phyloP scores from a whole-genome alignment of 2,329 filamentous ascomycete genomes.

The Fusarium lyarnte region DNA sequence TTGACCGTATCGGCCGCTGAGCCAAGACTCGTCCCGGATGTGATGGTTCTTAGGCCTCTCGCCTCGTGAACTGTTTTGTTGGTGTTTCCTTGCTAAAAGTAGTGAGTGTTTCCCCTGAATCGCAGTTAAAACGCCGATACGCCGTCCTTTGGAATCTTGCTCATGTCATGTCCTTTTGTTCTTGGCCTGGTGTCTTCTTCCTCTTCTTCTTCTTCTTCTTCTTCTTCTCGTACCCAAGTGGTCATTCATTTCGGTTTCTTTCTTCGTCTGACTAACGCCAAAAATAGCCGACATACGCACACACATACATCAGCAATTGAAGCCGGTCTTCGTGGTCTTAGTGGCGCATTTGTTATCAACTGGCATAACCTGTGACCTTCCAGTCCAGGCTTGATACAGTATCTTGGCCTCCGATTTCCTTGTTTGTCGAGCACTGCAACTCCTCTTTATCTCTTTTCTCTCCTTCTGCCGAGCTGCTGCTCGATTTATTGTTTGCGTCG shows the following conservation, averaged over 20 bases:
- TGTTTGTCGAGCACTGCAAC: not conserved
- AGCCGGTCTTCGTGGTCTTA: conserved; percentile 39
- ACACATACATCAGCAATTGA: conserved; percentile 23
- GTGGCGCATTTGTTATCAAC: conserved; percentile 30
- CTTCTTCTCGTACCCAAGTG: conserved; percentile 26
- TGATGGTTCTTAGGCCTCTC: conserved; percentile 12
- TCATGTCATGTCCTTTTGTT: conserved; percentile 30
- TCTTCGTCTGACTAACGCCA: conserved; percentile 20
- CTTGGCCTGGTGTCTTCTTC: conserved; percentile 14
- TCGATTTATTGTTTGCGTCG: conserved; percentile 7
- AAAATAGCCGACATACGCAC: conserved; percentile 17
- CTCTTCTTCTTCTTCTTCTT: not conserved
- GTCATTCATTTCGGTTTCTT: conserved; percentile 27
- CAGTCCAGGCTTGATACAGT: conserved; percentile 1
- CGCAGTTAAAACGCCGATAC: conserved; percentile 31
- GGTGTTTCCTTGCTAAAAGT: conserved; percentile 20
- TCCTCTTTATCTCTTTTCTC: not conserved
- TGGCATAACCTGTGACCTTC: conserved; percentile 27
- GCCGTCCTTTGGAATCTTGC: conserved; percentile 14
- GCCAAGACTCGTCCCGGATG: conserved; percentile 32
- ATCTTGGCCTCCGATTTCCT: conserved; percentile 15
- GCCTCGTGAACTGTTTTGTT: conserved; percentile 7
- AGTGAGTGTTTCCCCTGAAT: conserved; percentile 32
- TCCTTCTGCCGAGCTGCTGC: conserved; percentile 30
- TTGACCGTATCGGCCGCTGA: conserved; percentile 27